Evolutionary conservation across 176 grass and related monocot genomes (phyloP).

Genomic region (Puya raimondii): DNA sequence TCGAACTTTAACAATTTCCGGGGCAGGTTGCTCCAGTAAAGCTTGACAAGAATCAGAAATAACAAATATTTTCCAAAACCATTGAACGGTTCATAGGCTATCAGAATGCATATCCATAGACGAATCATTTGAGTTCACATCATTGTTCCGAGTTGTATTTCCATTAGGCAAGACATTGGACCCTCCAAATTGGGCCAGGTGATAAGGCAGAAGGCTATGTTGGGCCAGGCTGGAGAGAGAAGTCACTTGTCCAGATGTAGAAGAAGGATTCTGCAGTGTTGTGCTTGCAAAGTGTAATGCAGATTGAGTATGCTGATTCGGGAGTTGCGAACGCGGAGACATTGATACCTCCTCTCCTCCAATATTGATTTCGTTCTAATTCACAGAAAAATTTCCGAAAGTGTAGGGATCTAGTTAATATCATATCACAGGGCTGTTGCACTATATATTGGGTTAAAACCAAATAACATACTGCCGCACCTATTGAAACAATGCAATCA

Average conservation of each 20-base stretch:
- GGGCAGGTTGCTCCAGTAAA: background rate
- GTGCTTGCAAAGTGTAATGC: conserved; percentile 5
- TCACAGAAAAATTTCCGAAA: conserved; percentile 24
- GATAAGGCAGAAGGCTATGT: conserved; percentile 13
- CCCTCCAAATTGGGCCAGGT: conserved; percentile 19
- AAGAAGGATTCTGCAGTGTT: conserved; percentile 18
- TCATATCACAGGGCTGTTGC: conserved; percentile 4
- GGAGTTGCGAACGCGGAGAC: conserved; percentile 20
- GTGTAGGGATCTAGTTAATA: background rate
- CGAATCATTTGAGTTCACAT: conserved; percentile 13
- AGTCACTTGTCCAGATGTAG: conserved; percentile 30
- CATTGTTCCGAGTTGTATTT: conserved; percentile 20
- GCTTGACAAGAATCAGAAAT: background rate
- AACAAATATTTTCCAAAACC: background rate
- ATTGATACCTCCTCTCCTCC: conserved; percentile 18
- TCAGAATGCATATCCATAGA: conserved; percentile 38
- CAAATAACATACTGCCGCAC: background rate
- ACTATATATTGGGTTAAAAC: background rate
- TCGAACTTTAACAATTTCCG: background rate
- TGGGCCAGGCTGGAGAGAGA: conserved; percentile 19
- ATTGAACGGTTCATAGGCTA: conserved; percentile 12
- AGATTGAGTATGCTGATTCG: conserved; percentile 11
- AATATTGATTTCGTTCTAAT: conserved; percentile 46
- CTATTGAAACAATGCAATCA: no score
- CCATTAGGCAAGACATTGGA: background rate